Evolutionary conservation across 1,284 basidiomycete species (phyloP), one percentile per base, ranked within the genome.

Genomic region (Somion occarium): DNA sequence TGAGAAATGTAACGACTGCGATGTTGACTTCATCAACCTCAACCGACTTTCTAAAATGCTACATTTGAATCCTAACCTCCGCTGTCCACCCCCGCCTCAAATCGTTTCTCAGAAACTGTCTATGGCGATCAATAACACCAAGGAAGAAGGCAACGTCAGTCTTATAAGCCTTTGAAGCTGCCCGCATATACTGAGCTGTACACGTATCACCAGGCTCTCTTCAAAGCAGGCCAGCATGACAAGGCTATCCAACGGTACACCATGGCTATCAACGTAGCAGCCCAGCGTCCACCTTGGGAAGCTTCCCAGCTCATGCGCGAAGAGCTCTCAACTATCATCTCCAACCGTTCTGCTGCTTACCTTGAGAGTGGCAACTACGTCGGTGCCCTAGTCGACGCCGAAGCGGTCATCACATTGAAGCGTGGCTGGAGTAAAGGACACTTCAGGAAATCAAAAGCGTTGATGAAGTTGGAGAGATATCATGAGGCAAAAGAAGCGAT

Each of bases 391-490:
- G 87, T 88, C 20, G 96, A 99, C 64, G 94, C 95, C 1, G 93
- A 98, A 55, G 84, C 86, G 1, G 93, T 98, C 59, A 87, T 96
- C 42, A 71, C 82, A 57, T 72, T 98, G 50, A 91, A 92, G 66
- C 78, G 86, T 52, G 84, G 84, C 24, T 99, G 96, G 96, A 83
- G 87, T 60, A 98, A 98, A 67, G 96, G 94, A 0, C 93, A 98
- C 67, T 97, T 96, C 75, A 77, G 96, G 57, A 96, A 87, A 60
- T 92, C 89, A 2, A 90, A 89, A 66, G 93, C 96, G 0, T 73
- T 98, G 43, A 74, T 89, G 3, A 91, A 82, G n/a, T 72, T 99
- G 51, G 75, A 78, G 12, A 74, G 77, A 44, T 71, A 80, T 49
- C 73, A 83, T 34, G 93, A 97, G 49, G 95, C 94, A 2, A 81